Evolutionary conservation across 1,284 basidiomycete genomes (phyloP).

Genomic region (Thecaphora thlaspeos): DNA sequence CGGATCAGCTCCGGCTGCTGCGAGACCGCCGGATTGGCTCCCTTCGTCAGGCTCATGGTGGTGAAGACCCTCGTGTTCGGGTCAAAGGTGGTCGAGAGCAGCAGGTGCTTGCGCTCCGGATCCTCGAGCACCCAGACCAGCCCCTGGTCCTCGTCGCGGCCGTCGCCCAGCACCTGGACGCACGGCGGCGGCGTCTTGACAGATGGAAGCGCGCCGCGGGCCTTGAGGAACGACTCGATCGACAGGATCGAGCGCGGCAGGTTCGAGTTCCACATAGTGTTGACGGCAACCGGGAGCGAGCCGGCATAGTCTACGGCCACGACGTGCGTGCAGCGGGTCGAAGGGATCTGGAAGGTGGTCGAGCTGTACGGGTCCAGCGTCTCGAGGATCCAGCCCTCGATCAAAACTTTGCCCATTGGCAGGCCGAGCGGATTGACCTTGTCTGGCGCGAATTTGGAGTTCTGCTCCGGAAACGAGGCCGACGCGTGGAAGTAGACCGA

Average conservation of each 20-base stretch:
- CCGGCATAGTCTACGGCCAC: constrained; percentile 87
- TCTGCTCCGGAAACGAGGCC: constrained; percentile 66
- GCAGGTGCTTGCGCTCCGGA: constrained; percentile 20
- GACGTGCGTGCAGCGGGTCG: constrained; percentile 83
- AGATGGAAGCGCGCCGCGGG: constrained; percentile 49
- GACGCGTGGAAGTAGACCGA: constrained; percentile 59
- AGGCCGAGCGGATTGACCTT: constrained; percentile 72
- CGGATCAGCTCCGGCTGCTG: background rate
- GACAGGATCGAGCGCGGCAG: constrained; percentile 52
- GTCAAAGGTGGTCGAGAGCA: constrained; percentile 39
- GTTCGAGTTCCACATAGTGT: constrained; percentile 77
- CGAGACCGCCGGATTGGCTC: background rate
- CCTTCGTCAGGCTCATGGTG: constrained; percentile 11
- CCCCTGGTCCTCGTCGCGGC: constrained; percentile 46
- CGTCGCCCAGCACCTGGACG: constrained; percentile 51
- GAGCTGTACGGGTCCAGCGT: constrained; percentile 94
- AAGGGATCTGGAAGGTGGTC: constrained; percentile 92
- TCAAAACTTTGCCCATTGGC: constrained; percentile 76
- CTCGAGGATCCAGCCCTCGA: constrained; percentile 96
- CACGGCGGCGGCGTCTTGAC: constrained; percentile 44
- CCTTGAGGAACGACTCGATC: constrained; percentile 56
- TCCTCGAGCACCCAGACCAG: constrained; percentile 28
- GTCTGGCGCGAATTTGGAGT: constrained; percentile 69
- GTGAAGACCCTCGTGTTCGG: constrained; percentile 15
- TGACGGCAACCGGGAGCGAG: constrained; percentile 79